Base-by-base conservation (phyloP, 192 early-diverging fungal species). In the Chytriomyces hyalinus region DNA sequence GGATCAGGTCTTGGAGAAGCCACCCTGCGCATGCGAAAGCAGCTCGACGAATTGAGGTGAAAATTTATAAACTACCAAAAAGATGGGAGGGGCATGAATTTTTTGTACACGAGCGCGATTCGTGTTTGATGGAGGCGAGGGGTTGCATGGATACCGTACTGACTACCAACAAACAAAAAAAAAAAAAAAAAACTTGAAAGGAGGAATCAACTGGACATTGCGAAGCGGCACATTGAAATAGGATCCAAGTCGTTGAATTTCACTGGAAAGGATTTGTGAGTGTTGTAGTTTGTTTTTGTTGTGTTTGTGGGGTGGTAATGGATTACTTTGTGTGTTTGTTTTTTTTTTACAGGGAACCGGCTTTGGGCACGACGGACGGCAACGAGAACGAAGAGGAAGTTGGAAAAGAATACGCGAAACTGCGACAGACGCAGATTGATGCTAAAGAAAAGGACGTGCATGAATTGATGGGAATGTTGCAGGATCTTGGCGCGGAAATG, bases 201-300 rank as follows among this genome's bases (percentile, higher is more conserved):
- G 43, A 64, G 26, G 24, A 75, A n/a, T 61, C 73, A 75, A 43
- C 53, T 75, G 46, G 73, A 75, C 22, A 48, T 75, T 24, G 73
- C 73, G 13, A 44, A 26, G 17, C 64, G 66, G 61, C 73, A 75
- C n/a, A 13, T 75, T 11, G 62, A 75, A 62, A 66, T 75, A 1
- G 73, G 73, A 49, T 3, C 62, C 1, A 62, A 15, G 6, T 46
- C 64, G 0, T 51, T 75, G 61, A 36, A 11, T 36, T 49, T 65
- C 10, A 47, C 73, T 6, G 43, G 11, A 6, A 26, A 75, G n/a
- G 73, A 75, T 17, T 9, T 75, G 73, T 73, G 5, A 62, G 72
- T 44, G 45, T 43, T 24, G 11, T 60, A n/a, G 8, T 53, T 22
- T 26, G 15, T 2, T 36, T 36, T 3, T 36, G 36, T 2, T 36